A percentile compares a stretch with the other conserved stretches of the same genome.
phyloP scores from a whole-genome alignment of 352 stramenopile genomes.

The Pythium volutum region DNA sequence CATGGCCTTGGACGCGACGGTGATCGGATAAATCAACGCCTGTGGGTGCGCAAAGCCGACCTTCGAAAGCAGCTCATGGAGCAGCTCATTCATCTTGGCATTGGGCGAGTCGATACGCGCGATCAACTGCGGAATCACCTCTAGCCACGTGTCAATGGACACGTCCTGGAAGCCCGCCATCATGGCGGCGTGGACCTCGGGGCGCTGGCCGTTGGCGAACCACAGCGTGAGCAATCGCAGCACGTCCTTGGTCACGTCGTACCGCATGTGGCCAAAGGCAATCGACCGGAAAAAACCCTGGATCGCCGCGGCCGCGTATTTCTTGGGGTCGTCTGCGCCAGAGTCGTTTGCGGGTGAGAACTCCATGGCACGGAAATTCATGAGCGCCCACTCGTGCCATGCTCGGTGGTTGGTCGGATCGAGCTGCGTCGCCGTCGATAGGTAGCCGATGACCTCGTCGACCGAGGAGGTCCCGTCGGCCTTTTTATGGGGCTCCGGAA shows the following conservation, averaged over 20 bases:
- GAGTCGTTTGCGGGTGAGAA: slow-evolving; percentile 48
- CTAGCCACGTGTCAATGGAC: slow-evolving; percentile 97
- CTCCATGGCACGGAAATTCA: slow-evolving; percentile 94
- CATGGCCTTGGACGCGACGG: slow-evolving; percentile 95
- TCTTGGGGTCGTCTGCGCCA: slow-evolving; percentile 42
- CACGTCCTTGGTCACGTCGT: slow-evolving; percentile 96
- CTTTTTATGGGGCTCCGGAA: slow-evolving; percentile 71
- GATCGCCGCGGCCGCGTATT: slow-evolving; percentile 92
- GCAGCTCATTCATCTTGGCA: slow-evolving; percentile 70
- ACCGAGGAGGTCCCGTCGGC: slow-evolving; percentile 53
- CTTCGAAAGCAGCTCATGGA: slow-evolving; percentile 88
- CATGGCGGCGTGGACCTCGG: slow-evolving; percentile 86
- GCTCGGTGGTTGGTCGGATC: slow-evolving; percentile 94
- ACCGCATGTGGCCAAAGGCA: slow-evolving; percentile 93
- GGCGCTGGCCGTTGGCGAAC: slow-evolving; percentile 95
- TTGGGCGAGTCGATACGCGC: slow-evolving; percentile 87
- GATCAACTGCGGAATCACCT: slow-evolving; percentile 98
- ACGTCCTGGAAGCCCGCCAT: slow-evolving; percentile 90
- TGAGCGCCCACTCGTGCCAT: slow-evolving; percentile 98
- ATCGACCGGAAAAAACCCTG: slow-evolving; percentile 98
- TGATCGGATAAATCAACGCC: slow-evolving; percentile 99
- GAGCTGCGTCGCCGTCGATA: slow-evolving; percentile 78
- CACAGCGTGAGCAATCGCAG: slow-evolving; percentile 98
- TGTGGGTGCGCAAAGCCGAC: slow-evolving; percentile 96
- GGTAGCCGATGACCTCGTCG: slow-evolving; percentile 71